These are phyloP conservation scores for Colletotrichum sp. DNA, from an alignment of 2,329 filamentous ascomycete genomes.

Conservation along the genomic window DNA sequence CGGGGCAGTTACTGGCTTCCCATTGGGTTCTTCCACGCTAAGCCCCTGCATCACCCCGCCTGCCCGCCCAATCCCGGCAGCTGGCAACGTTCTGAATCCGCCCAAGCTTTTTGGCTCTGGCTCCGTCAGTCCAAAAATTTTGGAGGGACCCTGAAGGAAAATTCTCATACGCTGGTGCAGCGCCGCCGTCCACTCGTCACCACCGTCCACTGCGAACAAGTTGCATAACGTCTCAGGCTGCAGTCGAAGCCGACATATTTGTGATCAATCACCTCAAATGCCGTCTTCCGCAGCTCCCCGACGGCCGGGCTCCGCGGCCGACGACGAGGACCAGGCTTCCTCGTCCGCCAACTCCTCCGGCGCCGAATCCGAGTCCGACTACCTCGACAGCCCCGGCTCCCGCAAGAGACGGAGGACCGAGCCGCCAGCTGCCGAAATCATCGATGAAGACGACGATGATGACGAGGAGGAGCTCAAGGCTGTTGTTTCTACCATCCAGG, in stretches of 20 bases:
- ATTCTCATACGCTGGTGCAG: slow-evolving; percentile 16
- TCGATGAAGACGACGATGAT: slow-evolving; percentile 36
- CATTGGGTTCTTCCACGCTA: neutral
- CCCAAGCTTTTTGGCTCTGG: neutral
- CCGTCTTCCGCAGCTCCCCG: slow-evolving; percentile 2
- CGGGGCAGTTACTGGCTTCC: neutral
- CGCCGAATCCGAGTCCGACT: slow-evolving; percentile 50
- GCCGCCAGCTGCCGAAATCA: slow-evolving; percentile 17
- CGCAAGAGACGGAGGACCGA: slow-evolving; percentile 52
- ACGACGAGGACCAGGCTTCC: slow-evolving; percentile 7
- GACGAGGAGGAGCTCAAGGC: slow-evolving; percentile 36
- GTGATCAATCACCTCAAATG: slow-evolving; percentile 2
- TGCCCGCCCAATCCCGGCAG: slow-evolving; percentile 7
- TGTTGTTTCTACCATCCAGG: slow-evolving; percentile 48
- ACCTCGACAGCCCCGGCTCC: slow-evolving; percentile 48
- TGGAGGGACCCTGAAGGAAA: neutral
- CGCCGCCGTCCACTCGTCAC: neutral
- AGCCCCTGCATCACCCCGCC: slow-evolving; percentile 1
- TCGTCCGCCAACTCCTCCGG: slow-evolving; percentile 14
- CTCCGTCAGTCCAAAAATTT: neutral
- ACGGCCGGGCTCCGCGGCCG: neutral
- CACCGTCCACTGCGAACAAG: neutral
- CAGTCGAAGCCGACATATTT: neutral
- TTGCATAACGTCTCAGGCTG: neutral
- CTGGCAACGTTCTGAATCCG: slow-evolving; percentile 4